Conservation (phyloP, 1,284 basidiomycete species). For the Sporisorium iseilematis-ciliati region DNA sequence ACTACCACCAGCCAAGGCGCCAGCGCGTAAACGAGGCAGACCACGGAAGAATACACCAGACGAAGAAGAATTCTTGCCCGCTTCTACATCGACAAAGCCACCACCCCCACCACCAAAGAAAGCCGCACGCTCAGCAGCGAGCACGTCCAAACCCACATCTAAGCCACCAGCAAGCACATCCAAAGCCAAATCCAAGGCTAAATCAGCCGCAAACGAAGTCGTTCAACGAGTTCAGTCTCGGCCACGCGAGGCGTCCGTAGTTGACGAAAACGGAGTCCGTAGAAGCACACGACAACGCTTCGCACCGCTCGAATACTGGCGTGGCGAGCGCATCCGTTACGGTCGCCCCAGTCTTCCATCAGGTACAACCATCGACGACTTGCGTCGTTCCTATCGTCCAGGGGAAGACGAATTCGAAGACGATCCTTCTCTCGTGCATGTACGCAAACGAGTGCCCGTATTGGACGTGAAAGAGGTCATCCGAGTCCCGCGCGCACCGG, state of each 20-base stretch:
- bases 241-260: slow-evolving; percentile 25
- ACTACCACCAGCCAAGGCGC: background rate
- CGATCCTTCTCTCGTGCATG: slow-evolving; percentile 33
- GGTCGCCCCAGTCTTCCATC: slow-evolving; percentile 60
- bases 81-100: background rate
- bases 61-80: slow-evolving; percentile 2
- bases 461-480: slow-evolving; percentile 80
- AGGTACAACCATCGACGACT: slow-evolving; percentile 27
- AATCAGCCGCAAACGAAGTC: slow-evolving; percentile 27
- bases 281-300: slow-evolving; percentile 80
- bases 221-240: slow-evolving; percentile 40
- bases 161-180: slow-evolving; percentile 13
- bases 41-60: slow-evolving; percentile 23
- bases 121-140: slow-evolving; percentile 6
- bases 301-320: slow-evolving; percentile 89
- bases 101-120: background rate
- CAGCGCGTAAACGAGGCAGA: slow-evolving; percentile 32
- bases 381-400: slow-evolving; percentile 29
- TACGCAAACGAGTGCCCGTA: slow-evolving; percentile 75
- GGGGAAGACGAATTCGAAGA: slow-evolving; percentile 60
- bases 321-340: slow-evolving; percentile 89
- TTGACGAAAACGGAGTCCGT: slow-evolving; percentile 76
- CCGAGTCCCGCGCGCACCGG: slow-evolving; percentile 79
- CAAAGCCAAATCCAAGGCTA: slow-evolving; percentile 28
- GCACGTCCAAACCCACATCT: slow-evolving; percentile 17